Evolutionary conservation across 805 yeast species (phyloP), one percentile per base, ranked within the genome.

Genomic region (Komagataella ulmi): DNA sequence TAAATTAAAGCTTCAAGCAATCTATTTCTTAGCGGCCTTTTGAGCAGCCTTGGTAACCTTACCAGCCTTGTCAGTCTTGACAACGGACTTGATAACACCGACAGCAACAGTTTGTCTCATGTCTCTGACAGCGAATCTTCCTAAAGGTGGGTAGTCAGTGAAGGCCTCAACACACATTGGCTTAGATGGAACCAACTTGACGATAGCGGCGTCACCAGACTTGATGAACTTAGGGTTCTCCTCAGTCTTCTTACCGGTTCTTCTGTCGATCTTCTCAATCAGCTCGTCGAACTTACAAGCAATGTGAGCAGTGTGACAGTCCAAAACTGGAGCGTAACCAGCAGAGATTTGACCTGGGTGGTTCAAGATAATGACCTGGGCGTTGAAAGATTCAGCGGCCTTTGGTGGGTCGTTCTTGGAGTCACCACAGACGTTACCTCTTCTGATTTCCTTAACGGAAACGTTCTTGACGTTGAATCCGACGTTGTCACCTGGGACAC

Each of bases 101-200:
- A 90, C 97, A 73, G 97, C 97, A 68, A 90, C 97, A 67, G 97
- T 90, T 80, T 89, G 97, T 86, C 97, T 87, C 97, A 89, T 89
- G 79, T 89, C 97, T 86, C 97, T 90, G 82, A 89, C 97, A 73
- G 91, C 91, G 77, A 91, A 79, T 84, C 98, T 89, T 77, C 96
- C 93, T 74, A 91, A 76, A 77, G 95, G 96, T 72, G 91, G 96
- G 83, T 91, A 89, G 70, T 88, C 93, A 69, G 82, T 76, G 83
- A 82, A 91, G 63, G 91, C 80, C 77, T 91, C 97, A 62, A 90
- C 95, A 75, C 97, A 90, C 78, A 91, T 80, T 66, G 96, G 90
- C 80, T 86, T 89, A 65, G 86, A 71, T 64, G 91, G 85, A 65
- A 88, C 82, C 77, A 90, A 79, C 69, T 82, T 83, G 62, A 93